phyloP scores from a whole-genome alignment of 1,139 yeast genomes.

The Arxiozyma slooffiae region DNA sequence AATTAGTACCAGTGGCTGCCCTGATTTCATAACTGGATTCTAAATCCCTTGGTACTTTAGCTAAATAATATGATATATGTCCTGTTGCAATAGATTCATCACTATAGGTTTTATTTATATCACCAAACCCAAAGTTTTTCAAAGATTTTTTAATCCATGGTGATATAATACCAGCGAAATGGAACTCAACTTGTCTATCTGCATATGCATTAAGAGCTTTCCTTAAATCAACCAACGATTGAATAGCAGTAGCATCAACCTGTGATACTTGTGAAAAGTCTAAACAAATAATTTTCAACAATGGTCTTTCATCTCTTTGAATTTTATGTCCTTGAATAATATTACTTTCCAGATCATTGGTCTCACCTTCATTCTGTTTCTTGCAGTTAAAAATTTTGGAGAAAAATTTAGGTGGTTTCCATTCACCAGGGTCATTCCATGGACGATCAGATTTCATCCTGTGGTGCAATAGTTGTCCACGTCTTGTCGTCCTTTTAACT shows the following conservation, averaged over 20 bases:
- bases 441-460: conserved; percentile 61
- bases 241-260: conserved; percentile 76
- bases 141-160: conserved; percentile 83
- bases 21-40: conserved; percentile 30
- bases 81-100: conserved; percentile 27
- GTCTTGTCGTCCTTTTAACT: conserved; percentile 49
- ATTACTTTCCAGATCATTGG: conserved; percentile 1
- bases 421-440: conserved; percentile 79
- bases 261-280: too few relatives aligned
- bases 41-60: conserved; percentile 20
- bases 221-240: conserved; percentile 65
- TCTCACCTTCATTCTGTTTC: too few relatives aligned
- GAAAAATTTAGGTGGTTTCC: conserved; percentile 23
- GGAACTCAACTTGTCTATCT: conserved; percentile 79
- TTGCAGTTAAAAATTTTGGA: conserved; percentile 8
- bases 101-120: conserved; percentile 35
- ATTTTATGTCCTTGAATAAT: not conserved
- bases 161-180: conserved; percentile 69
- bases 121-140: conserved; percentile 69
- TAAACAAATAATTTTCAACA: too few relatives aligned
- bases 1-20: conserved; percentile 63
- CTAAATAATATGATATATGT: conserved; percentile 28
- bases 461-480: conserved; percentile 43
- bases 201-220: conserved; percentile 66
- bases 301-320: conserved; percentile 48